phyloP scores from a whole-genome alignment of 148 eudicot species.

The Rhododendron simsii region DNA sequence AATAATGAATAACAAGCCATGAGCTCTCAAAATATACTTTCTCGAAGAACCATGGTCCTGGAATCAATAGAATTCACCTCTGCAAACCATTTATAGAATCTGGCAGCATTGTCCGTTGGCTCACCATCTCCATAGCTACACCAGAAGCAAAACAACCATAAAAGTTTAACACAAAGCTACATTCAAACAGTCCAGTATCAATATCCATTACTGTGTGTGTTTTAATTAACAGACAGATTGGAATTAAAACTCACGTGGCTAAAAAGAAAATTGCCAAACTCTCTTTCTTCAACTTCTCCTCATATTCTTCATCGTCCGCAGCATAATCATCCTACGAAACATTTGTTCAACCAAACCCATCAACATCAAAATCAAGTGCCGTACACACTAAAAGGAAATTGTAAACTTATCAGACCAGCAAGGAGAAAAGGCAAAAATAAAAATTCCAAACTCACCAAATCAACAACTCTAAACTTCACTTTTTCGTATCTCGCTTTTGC shows the following conservation, averaged over 20 bases:
- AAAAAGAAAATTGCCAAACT: conserved; percentile 70
- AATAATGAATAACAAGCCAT: not conserved
- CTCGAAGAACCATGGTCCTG: not conserved
- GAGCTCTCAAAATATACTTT: not conserved
- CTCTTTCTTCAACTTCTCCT: conserved; percentile 80
- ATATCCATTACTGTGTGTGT: not conserved
- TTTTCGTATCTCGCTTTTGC: conserved; percentile 90
- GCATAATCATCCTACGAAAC: conserved; percentile 85
- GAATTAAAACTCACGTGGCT: conserved; percentile 70
- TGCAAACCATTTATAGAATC: conserved; percentile 85
- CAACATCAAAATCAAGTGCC: not conserved
- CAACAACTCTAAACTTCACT: conserved; percentile 75
- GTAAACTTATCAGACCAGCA: not conserved
- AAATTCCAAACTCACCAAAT: conserved; percentile 48
- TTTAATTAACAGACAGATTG: not conserved
- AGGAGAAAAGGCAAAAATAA: not conserved
- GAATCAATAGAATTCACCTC: conserved; percentile 47
- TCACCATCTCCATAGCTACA: conserved; percentile 97
- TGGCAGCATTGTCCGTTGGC: conserved; percentile 97
- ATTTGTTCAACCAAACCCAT: not conserved
- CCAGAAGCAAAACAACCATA: conserved; percentile 7
- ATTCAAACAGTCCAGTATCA: not conserved
- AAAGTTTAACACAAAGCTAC: not conserved
- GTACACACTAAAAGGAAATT: not conserved
- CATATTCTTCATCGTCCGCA: conserved; percentile 80